These are phyloP conservation scores for Penicillium sp. DNA, from an alignment of 2,329 filamentous ascomycete species.

Conservation along the genomic window DNA sequence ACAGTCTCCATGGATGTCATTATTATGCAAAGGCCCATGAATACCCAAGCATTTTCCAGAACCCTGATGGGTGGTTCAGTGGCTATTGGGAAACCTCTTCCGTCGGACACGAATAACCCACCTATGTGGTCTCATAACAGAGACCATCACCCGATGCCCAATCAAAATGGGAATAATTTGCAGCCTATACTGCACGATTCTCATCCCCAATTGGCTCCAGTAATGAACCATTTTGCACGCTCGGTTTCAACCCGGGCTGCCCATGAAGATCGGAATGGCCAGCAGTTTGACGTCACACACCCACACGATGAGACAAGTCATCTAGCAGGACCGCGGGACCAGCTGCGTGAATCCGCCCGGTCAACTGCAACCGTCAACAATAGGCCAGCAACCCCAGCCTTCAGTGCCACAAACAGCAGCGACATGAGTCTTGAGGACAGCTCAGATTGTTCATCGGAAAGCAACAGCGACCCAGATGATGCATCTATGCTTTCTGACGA, in stretches of 20 bases:
- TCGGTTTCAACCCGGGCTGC: not conserved
- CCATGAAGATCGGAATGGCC: not conserved
- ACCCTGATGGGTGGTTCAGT: conserved; percentile 16
- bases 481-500: conserved; percentile 29
- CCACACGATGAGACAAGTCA: not conserved
- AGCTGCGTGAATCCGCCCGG: not conserved
- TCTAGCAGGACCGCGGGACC: not conserved
- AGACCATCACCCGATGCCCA: not conserved
- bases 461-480: conserved; percentile 30
- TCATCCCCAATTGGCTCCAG: not conserved
- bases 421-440: not conserved
- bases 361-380: not conserved
- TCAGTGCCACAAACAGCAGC: not conserved
- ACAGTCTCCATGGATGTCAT: conserved; percentile 37
- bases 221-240: too few species aligned
- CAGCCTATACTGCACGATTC: not conserved
- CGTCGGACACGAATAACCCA: not conserved
- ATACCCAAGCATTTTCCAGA: conserved; percentile 15
- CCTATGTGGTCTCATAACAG: not conserved
- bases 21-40: conserved; percentile 30
- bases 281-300: not conserved
- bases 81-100: not conserved
- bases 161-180: not conserved
- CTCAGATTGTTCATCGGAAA: conserved; percentile 17
- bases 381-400: not conserved